Conservation (phyloP, 768 basidiomycete species). For the Amanita thiersii region DNA sequence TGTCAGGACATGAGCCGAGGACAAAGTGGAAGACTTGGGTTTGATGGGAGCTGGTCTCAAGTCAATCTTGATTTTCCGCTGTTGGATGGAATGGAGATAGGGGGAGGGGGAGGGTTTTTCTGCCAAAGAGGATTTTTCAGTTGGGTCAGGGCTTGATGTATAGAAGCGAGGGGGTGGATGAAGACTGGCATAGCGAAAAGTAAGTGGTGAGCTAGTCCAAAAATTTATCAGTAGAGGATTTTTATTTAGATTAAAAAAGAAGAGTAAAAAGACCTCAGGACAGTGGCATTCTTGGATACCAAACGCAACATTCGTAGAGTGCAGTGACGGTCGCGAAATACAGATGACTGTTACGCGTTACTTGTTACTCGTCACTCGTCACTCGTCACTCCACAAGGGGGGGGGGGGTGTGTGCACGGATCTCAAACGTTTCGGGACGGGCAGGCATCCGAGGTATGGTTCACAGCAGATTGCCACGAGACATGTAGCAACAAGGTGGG, state of each 20-base stretch:
- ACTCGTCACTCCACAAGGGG: background rate
- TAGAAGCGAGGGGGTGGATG: conserved; percentile 9
- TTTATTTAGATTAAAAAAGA: background rate
- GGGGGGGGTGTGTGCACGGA: background rate
- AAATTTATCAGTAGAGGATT: background rate
- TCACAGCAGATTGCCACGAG: background rate
- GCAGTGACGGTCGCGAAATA: background rate
- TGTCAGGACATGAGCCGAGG: conserved; percentile 17
- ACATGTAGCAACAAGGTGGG: no score
- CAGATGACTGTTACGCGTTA: no score
- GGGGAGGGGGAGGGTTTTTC: conserved; percentile 10
- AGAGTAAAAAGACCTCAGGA: conserved; percentile 9
- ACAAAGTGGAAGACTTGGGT: conserved; percentile 19
- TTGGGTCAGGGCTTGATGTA: conserved; percentile 11
- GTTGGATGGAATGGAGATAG: conserved; percentile 14
- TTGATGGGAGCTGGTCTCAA: conserved; percentile 60
- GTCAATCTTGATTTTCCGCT: conserved; percentile 43
- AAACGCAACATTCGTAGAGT: conserved; percentile 13
- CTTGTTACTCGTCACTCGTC: background rate
- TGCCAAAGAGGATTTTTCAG: background rate
- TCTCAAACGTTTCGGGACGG: background rate
- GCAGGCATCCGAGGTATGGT: background rate
- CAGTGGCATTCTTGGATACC: conserved; percentile 10
- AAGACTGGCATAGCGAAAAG: background rate
- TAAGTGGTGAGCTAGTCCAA: background rate